Conservation (phyloP, 257 asterid genomes). For the Przewalskia tangutica region DNA sequence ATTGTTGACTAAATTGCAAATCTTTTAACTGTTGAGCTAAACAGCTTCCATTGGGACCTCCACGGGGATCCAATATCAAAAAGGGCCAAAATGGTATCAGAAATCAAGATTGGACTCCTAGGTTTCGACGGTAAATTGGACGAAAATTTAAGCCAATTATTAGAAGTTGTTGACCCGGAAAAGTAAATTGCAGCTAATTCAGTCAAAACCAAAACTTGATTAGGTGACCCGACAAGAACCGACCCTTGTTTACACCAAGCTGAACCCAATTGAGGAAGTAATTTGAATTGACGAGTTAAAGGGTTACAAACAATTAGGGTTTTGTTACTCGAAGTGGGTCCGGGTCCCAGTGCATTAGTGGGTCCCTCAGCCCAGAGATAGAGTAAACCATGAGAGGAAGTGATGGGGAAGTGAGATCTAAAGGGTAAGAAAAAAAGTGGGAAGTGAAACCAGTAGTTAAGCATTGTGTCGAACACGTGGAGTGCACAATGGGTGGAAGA, state of each 20-base stretch:
- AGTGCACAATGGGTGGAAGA: conserved; percentile 26
- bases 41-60: conserved; percentile 93
- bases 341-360: not conserved
- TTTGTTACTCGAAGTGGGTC: conserved; percentile 16
- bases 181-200: conserved; percentile 80
- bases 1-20: conserved; percentile 46
- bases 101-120: conserved; percentile 70
- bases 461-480: conserved; percentile 63
- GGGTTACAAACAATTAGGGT: conserved; percentile 81
- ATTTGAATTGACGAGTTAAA: conserved; percentile 42
- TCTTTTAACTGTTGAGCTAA: conserved; percentile 35
- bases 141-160: conserved; percentile 72
- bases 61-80: conserved; percentile 95
- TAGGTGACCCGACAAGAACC: conserved; percentile 61
- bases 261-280: conserved; percentile 88
- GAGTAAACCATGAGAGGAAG: conserved; percentile 70
- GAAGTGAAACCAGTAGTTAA: conserved; percentile 63
- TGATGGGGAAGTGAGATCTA: conserved; percentile 72
- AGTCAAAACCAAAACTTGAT: conserved; percentile 66
- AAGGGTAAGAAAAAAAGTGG: conserved; percentile 82
- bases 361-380: conserved; percentile 68
- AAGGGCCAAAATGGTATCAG: conserved; percentile 46
- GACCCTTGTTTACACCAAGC: conserved; percentile 99
- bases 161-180: conserved; percentile 16
- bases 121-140: conserved; percentile 90